Conservation (phyloP, 768 basidiomycete genomes). For the Suillus luteus region DNA sequence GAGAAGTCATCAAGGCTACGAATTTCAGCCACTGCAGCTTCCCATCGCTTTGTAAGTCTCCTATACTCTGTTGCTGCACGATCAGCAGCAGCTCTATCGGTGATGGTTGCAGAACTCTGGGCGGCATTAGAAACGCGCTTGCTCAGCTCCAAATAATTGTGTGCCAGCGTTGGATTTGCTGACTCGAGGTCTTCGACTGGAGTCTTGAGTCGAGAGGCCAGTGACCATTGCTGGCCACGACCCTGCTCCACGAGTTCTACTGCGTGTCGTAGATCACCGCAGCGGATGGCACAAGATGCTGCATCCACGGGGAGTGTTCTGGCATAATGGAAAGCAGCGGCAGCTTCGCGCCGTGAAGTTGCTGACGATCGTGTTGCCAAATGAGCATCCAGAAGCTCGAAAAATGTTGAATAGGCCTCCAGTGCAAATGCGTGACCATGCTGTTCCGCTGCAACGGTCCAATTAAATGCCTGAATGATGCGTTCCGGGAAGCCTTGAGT, state of each 20-base stretch:
- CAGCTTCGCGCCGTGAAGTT: background rate
- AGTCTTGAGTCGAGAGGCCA: background rate
- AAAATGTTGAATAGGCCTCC: background rate
- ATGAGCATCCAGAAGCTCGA: too few species aligned
- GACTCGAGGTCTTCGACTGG: background rate
- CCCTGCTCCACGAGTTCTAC: background rate
- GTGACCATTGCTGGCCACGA: background rate
- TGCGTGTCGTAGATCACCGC: background rate
- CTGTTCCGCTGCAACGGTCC: too few species aligned
- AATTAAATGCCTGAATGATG: too few species aligned
- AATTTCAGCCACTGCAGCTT: background rate
- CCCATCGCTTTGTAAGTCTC: background rate
- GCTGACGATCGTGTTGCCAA: background rate
- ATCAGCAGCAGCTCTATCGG: background rate
- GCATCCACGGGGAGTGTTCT: background rate
- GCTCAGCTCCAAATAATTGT: background rate
- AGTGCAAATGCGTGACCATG: too few species aligned
- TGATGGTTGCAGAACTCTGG: background rate
- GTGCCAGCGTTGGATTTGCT: too few species aligned
- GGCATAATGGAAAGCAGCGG: accelerated
- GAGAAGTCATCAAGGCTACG: background rate
- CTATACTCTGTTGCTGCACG: background rate
- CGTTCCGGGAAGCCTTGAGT: background rate
- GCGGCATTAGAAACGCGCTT: background rate
- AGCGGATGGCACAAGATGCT: background rate